Conservation (phyloP, 108 stramenopile species). For the Fragilaria crotonensis region DNA sequence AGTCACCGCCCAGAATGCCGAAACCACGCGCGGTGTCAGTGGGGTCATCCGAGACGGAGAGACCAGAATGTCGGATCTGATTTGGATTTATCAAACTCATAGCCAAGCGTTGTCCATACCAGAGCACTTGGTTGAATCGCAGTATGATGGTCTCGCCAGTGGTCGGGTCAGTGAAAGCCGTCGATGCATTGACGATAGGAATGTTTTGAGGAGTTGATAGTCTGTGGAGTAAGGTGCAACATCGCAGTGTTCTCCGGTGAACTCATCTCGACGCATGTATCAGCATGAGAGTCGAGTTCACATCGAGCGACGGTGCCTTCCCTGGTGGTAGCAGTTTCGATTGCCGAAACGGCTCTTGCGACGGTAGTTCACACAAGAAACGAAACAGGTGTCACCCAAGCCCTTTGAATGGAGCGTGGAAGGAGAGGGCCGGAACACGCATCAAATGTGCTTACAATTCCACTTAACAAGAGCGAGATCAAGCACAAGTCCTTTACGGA, state of each 20-base stretch:
- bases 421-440: no score
- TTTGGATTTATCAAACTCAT: conserved; percentile 24
- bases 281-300: background rate
- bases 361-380: no score
- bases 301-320: background rate
- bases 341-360: no score
- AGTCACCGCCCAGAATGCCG: no score
- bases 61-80: conserved; percentile 23
- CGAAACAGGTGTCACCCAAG: no score
- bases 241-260: background rate
- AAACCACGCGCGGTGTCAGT: no score
- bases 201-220: conserved; percentile 6
- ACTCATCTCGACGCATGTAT: no score
- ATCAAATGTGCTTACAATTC: no score
- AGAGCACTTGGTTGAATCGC: conserved; percentile 20
- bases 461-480: no score
- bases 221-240: background rate
- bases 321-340: no score
- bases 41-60: conserved; percentile 5
- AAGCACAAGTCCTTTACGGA: no score
- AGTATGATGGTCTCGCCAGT: conserved; percentile 22
- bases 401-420: no score
- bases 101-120: conserved; percentile 9
- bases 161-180: background rate
- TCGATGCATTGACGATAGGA: conserved; percentile 21